A percentile compares a stretch with the other conserved stretches of the same genome.
These are phyloP conservation scores for Funneliformis geosporum DNA, from an alignment of 192 early-diverging fungal genomes.

Conservation along the genomic window DNA sequence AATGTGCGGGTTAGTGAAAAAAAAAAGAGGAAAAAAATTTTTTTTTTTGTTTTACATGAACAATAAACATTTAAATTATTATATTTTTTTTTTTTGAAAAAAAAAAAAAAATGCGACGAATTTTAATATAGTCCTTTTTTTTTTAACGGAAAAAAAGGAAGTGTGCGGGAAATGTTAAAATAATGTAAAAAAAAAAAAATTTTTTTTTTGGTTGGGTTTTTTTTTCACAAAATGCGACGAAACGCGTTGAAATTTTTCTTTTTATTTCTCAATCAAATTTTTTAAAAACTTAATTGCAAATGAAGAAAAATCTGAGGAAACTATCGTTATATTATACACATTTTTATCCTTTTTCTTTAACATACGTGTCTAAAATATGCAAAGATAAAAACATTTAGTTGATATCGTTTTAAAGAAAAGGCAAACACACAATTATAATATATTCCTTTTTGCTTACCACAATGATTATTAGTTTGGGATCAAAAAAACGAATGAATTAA, in stretches of 20 bases:
- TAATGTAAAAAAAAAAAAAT: background rate
- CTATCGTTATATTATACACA: background rate
- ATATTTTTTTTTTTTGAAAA: no score
- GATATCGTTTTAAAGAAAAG: no score
- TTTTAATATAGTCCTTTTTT: background rate
- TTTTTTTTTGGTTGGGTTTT: background rate
- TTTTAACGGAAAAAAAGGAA: background rate
- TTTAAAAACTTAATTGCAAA: background rate
- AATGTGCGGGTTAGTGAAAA: background rate
- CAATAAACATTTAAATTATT: background rate
- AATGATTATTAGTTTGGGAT: no score
- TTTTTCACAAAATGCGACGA: background rate
- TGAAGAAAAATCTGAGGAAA: background rate
- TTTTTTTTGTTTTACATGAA: background rate
- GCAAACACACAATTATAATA: no score
- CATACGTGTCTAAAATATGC: background rate
- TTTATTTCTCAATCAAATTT: background rate
- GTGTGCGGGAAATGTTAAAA: background rate
- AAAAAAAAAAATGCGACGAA: background rate
- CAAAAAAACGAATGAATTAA: no score
- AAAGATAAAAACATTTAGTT: background rate
- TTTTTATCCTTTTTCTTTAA: background rate
- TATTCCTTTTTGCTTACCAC: no score
- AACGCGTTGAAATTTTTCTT: background rate
- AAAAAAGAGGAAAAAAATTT: background rate